phyloP scores from a whole-genome alignment of 2,329 filamentous ascomycete species.

The Xylaria digitata region DNA sequence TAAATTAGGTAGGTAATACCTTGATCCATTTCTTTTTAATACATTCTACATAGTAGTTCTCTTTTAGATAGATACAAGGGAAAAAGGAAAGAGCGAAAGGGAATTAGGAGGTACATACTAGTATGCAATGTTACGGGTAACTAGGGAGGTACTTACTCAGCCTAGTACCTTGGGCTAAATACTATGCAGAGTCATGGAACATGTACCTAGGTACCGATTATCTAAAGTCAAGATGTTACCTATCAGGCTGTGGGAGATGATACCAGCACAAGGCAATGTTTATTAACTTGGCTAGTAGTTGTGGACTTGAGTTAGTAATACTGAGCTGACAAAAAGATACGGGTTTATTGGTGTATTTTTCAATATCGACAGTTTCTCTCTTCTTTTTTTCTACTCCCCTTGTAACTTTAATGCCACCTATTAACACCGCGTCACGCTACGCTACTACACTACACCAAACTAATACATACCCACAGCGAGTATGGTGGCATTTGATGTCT shows the following conservation, averaged over 20 bases:
- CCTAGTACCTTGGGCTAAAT: too few species aligned
- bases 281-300: not conserved
- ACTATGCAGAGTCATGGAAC: too few species aligned
- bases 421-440: not conserved
- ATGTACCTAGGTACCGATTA: too few species aligned
- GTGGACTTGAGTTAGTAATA: conserved; percentile 1
- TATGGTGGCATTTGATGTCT: not conserved
- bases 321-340: not conserved
- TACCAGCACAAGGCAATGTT: not conserved
- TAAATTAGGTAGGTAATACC: too few species aligned
- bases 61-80: too few species aligned
- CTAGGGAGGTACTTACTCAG: too few species aligned
- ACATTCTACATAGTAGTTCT: too few species aligned
- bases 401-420: not conserved
- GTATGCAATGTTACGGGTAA: too few species aligned
- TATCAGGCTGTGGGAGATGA: not conserved
- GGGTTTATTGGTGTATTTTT: not conserved
- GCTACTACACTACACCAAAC: not conserved
- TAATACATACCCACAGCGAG: not conserved
- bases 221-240: too few species aligned
- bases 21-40: too few species aligned
- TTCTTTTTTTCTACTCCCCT: not conserved
- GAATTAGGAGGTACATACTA: too few species aligned
- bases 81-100: too few species aligned
- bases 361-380: not conserved